Evolutionary conservation across 1,284 basidiomycete species (phyloP), one percentile per base, ranked within the genome.

Genomic region (Laetiporus sulphureus): DNA sequence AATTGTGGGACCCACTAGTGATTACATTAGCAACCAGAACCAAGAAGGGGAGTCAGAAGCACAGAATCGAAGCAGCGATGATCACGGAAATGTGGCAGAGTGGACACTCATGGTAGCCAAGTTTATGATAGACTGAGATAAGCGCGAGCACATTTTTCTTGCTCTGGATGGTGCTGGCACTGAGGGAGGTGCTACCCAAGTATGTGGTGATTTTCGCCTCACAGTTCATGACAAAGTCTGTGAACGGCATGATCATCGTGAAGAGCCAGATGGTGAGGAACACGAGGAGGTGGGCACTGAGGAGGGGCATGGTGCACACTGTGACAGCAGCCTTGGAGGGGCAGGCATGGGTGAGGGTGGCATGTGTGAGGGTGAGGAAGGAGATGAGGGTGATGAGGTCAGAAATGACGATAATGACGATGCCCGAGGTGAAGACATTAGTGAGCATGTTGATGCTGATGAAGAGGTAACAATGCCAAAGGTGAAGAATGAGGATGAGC

Each of bases 201-300:
- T 59, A 66, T 4, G 73, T 77, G 15, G 56, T 55, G 41, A 81
- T 62, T 31, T 62, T 58, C 11, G 72, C 76, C 23, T 57, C 54
- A n/a, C 67, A 61, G 35, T 62, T 78, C 16, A 67, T 67, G 47
- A 73, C 73, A 56, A 72, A 73, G 52, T 66, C 53, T 31, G 73
- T 73, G 57, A 70, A 77, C 2, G 77, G 67, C 15, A 80, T 63
- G 39, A 74, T 61, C 16, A 67, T 59, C 4, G 72, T 76, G 51
- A 82, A 67, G 32, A 81, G 59, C 68, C 73, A 75, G 4, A 67
- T 24, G 19, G 66, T 61, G 45, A 66, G 66, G 55, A 79, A 68
- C 16, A 63, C 54, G 36, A 80, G 63, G 18, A 66, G 60, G 57
- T 73, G 68, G 25, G 65, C 38, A 32, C 60, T 56, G 15, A 65